Base-by-base conservation (phyloP, 257 asterid species). In the Solanum ahanhuiri region DNA sequence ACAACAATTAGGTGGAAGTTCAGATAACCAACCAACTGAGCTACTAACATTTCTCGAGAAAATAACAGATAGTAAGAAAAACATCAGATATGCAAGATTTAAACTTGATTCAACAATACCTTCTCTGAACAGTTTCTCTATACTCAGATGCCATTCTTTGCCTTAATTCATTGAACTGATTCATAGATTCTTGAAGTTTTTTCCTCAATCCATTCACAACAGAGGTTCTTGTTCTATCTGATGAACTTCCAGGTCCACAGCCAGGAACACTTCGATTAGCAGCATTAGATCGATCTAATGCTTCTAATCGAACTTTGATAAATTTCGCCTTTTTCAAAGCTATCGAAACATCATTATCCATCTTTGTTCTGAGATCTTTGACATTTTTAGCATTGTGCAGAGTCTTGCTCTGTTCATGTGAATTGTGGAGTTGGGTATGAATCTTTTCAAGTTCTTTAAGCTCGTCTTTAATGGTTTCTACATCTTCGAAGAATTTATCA, bases 211-310 rank as follows among this genome's bases (percentile, higher is more conserved):
- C 98, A 87, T 93, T 93, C 28, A 94, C 98, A 15, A 94, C 94
- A 6, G 98, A 94, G 2, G 98, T 93, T 1, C 95, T 89, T 2
- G 96, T 92, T 31, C 96, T 91, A 22, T 94, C 95, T 14, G 95
- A 90, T 12, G 96, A 94, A 91, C 94, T 92, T 1, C 96, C 98
- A 1, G 94, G 94, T 0, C 96, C 96, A 88, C 94, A 91, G 12
- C 95, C 96, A 81, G 94, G 92, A 34, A 93, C 60, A 89, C 90
- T 71, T 2, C 96, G 93, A 23, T 90, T 91, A n/a, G 93, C 94
- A 31, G 94, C 94, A 91, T 94, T 93, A 41, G 97, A 85, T 5
- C 90, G 88, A 67, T 93, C 95, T 0, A 93, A 86, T 3, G 91
- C 92, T 23, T 93, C 95, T 67, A 93, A 93, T 23, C 95, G 91